Conservation (phyloP, 352 stramenopile species). For the Stramenopiles sp. region DNA sequence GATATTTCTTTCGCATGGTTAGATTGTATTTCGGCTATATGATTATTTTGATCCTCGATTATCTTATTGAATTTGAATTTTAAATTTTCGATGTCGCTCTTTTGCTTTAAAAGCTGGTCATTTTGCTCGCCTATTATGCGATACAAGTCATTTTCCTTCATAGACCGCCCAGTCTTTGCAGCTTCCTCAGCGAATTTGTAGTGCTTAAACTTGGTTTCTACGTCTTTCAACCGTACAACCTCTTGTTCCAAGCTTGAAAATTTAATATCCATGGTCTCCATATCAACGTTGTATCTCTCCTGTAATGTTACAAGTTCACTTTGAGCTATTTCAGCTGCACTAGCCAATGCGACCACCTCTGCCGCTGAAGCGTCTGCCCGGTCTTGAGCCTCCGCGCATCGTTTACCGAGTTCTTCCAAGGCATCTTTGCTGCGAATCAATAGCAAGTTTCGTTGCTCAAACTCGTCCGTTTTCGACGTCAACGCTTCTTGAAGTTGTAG, state of each 20-base stretch:
- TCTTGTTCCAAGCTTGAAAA: slow-evolving; percentile 2
- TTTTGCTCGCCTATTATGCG: not conserved
- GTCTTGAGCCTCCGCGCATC: slow-evolving; percentile 2
- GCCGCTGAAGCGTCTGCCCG: not conserved
- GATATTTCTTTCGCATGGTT: not conserved
- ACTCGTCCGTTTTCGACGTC: not conserved
- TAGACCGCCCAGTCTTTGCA: not conserved
- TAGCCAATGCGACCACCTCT: not conserved
- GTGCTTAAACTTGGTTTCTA: not conserved
- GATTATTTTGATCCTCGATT: not conserved
- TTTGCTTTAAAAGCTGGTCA: not conserved
- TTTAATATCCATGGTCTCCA: not conserved
- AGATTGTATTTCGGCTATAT: not conserved
- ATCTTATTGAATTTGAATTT: not conserved
- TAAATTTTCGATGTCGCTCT: not conserved
- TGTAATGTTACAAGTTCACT: not conserved
- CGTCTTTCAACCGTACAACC: not conserved
- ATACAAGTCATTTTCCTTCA: not conserved
- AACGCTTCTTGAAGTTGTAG: not conserved
- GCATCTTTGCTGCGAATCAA: slow-evolving; percentile 12
- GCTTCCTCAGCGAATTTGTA: not conserved
- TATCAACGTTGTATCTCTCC: not conserved
- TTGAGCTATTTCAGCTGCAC: not conserved
- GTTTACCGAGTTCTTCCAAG: slow-evolving; percentile 8
- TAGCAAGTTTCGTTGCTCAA: slow-evolving; percentile 6